A percentile compares a stretch with the other conserved stretches of the same genome.
Evolutionary conservation across 2,329 filamentous ascomycete species (phyloP).

Genomic region (Chaetomium globosum): DNA sequence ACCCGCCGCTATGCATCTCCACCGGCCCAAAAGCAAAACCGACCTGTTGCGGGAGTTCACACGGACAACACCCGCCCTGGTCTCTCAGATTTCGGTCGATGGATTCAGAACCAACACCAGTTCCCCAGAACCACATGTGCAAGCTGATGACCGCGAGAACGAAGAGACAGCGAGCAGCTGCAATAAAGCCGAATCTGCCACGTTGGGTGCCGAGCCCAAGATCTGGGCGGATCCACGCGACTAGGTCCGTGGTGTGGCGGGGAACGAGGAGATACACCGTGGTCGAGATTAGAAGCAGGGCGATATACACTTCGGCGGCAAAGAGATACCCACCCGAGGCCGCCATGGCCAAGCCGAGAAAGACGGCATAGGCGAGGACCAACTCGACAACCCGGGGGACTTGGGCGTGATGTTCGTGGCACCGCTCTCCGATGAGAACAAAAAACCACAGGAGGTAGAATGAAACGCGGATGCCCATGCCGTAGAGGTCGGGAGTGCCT

Average conservation of each 20-base stretch:
- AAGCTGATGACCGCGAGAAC: slow-evolving; percentile 24
- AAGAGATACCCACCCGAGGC: slow-evolving; percentile 19
- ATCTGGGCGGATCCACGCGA: slow-evolving; percentile 23
- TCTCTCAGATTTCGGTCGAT: slow-evolving; percentile 13
- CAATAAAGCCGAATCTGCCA: slow-evolving; percentile 15
- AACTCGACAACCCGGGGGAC: slow-evolving; percentile 25
- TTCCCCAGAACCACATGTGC: slow-evolving; percentile 36
- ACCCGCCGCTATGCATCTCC: slow-evolving; percentile 26
- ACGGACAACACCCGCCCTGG: slow-evolving; percentile 9
- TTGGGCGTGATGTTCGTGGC: slow-evolving; percentile 22
- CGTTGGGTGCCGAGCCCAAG: slow-evolving; percentile 17
- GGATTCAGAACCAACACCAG: slow-evolving; percentile 26
- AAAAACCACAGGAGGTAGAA: slow-evolving; percentile 36
- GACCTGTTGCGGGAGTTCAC: slow-evolving; percentile 22
- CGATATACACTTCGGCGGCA: slow-evolving; percentile 31
- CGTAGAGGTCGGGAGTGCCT: slow-evolving; percentile 31
- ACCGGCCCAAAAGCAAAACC: slow-evolving; percentile 32
- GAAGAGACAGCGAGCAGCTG: slow-evolving; percentile 17
- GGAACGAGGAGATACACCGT: slow-evolving; percentile 28
- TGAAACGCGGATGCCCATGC: slow-evolving; percentile 33
- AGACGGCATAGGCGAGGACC: slow-evolving; percentile 31
- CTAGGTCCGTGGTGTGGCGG: slow-evolving; percentile 24
- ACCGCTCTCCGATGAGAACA: slow-evolving; percentile 21
- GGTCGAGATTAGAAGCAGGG: slow-evolving; percentile 29
- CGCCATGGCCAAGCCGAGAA: slow-evolving; percentile 27